Base-by-base conservation (phyloP, 2,329 filamentous ascomycete genomes). In the Diaporthe sp. region DNA sequence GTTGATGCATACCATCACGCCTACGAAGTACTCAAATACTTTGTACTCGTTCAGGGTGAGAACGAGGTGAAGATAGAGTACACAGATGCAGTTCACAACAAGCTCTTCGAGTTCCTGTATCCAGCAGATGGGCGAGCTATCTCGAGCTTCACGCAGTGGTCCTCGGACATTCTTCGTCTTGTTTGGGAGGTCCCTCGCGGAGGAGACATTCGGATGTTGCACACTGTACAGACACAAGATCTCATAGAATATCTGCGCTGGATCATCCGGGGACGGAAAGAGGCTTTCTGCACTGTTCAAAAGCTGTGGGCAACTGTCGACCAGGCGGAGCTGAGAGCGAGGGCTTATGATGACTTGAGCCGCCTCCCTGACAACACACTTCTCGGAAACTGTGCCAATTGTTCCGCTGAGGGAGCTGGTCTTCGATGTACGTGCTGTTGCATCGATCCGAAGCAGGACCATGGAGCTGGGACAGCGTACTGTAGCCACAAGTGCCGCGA, bases 51-150 rank as follows among this genome's bases (percentile, higher is more conserved):
- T 15, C 7, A 31, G 5, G 59, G 39, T 0, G 12, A 4, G 7
- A 12, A 44, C 1, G 2, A 0, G 5, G 4, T 62, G n/a, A 5
- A 4, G 25, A 0, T 1, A 1, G 1, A 3, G 10, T n/a, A 19
- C n/a, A 13, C 6, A 2, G 39, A 8, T 15, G 3, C 22, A 17
- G 3, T 68, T 8, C 7, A 28, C 7, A 5, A 39, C 1, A 25
- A 12, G 5, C 62, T 68, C 6, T 9, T 68, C 12, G 8, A 31
- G 6, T 2, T 44, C 8, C 1, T 28, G 59, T 25, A 62, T 19
- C 39, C 7, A 44, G n/a, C 37, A 19, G 7, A 34, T 10, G 1
- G 7, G 7, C 13, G 8, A 7, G 3, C 5, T 19, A 7, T 12
- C 6, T 9, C 4, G n/a, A 51, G 3, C 3, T 4, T 3, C 25